A percentile compares a stretch with the other conserved stretches of the same genome.
These are phyloP conservation scores for Albatrellus ellisii DNA, from an alignment of 768 basidiomycete species.

Conservation along the genomic window DNA sequence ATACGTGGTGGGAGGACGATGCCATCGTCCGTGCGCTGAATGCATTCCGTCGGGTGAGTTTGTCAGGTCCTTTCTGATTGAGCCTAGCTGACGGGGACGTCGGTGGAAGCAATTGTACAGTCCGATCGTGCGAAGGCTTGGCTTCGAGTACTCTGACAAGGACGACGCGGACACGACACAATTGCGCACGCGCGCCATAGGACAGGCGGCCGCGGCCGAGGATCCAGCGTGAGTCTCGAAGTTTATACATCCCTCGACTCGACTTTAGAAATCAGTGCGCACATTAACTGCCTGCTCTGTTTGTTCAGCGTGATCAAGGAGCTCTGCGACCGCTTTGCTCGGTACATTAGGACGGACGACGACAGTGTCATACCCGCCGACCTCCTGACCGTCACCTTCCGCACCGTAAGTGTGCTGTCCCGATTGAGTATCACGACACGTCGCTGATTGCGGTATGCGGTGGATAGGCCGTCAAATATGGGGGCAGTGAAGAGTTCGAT, in stretches of 20 bases:
- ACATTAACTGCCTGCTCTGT: background rate
- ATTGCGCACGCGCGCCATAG: constrained; percentile 64
- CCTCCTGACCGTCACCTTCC: constrained; percentile 44
- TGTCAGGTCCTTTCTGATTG: background rate
- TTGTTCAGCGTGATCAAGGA: constrained; percentile 56
- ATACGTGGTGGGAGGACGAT: constrained; percentile 77
- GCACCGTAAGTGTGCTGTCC: constrained; percentile 27
- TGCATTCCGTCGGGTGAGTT: constrained; percentile 39
- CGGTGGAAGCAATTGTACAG: constrained; percentile 40
- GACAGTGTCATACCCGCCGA: constrained; percentile 73
- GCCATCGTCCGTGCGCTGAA: constrained; percentile 40
- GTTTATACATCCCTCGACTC: too few species aligned
- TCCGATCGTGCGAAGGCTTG: constrained; percentile 68
- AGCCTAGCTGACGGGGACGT: background rate
- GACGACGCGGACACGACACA: constrained; percentile 61
- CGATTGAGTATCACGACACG: background rate
- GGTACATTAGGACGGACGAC: constrained; percentile 60
- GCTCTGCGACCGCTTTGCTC: constrained; percentile 54
- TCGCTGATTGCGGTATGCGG: constrained; percentile 1
- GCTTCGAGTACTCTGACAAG: constrained; percentile 53
- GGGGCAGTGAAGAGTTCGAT: constrained; percentile 64
- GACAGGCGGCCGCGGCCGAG: constrained; percentile 34
- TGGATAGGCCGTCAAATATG: constrained; percentile 54
- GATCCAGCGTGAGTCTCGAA: constrained; percentile 29
- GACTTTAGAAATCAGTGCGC: too few species aligned